Percentiles rank a stretch among this genome's conserved stretches.
Evolutionary conservation across 176 grass and related monocot genomes (phyloP).

Genomic region (Cenchrus fungigraminus): DNA sequence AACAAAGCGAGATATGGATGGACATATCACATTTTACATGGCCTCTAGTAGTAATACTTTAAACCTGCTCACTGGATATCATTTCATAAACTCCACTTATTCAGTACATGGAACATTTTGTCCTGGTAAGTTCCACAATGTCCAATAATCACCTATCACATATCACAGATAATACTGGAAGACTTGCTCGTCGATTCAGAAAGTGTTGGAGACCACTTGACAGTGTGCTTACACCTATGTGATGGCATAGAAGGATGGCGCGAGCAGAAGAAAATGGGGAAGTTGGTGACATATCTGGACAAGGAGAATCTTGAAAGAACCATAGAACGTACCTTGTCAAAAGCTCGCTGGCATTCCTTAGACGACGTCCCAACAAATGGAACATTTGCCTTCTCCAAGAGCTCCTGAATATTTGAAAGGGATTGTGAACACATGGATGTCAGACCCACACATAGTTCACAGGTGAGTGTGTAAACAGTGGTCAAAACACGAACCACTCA

Average conservation of each 20-base stretch:
- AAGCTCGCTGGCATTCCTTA: slow-evolving; percentile 61
- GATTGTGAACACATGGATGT: slow-evolving; percentile 13
- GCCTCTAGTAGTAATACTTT: not conserved
- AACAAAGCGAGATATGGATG: not conserved
- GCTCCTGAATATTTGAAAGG: slow-evolving; percentile 54
- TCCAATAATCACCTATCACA: not conserved
- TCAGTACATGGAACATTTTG: not conserved
- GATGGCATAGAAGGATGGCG: not conserved
- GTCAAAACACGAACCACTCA: not conserved
- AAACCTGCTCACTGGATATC: slow-evolving; percentile 1
- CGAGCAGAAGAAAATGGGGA: not conserved
- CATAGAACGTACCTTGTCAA: slow-evolving; percentile 75
- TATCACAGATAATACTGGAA: not conserved
- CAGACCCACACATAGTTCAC: slow-evolving; percentile 7
- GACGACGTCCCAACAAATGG: slow-evolving; percentile 84
- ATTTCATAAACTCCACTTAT: not conserved
- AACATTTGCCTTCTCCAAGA: slow-evolving; percentile 84
- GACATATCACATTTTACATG: slow-evolving; percentile 11
- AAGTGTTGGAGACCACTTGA: not conserved
- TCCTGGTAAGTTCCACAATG: not conserved
- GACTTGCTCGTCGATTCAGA: not conserved
- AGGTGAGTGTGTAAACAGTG: not conserved
- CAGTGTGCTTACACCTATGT: not conserved
- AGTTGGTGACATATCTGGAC: not conserved
- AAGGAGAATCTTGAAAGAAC: slow-evolving; percentile 17